These are phyloP conservation scores for Barnettozyma populi DNA, from an alignment of 805 yeast species.

Conservation along the genomic window DNA sequence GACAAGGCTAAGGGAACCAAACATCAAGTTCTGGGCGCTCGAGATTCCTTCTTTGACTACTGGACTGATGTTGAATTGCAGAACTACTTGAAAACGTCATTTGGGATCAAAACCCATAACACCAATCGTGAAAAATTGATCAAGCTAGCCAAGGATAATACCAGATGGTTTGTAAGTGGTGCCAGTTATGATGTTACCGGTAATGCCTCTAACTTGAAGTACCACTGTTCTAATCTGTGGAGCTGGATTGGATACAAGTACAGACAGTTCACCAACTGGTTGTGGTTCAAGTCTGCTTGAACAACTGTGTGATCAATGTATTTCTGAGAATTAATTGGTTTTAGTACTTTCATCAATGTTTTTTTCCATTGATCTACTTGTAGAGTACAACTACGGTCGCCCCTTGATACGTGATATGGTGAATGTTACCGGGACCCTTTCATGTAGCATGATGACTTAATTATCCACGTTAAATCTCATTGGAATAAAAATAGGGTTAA, in stretches of 20 bases:
- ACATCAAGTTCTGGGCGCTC: conserved; percentile 8
- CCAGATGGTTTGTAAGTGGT: conserved; percentile 33
- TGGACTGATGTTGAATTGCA: conserved; percentile 41
- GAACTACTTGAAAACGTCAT: conserved; percentile 34
- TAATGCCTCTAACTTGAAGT: conserved; percentile 7
- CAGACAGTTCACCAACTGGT: conserved; percentile 1
- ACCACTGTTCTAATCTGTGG: conserved; percentile 5
- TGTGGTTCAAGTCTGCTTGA: not conserved
- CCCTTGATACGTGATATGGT: no score
- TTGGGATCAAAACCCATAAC: conserved; percentile 33
- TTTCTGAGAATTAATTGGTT: not conserved
- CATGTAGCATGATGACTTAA: no score
- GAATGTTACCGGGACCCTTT: no score
- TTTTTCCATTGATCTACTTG: not conserved
- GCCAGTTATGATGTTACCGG: conserved; percentile 10
- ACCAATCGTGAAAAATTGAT: conserved; percentile 31
- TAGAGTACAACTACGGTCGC: no score
- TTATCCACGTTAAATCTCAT: no score
- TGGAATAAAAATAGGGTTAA: no score
- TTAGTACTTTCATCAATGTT: not conserved
- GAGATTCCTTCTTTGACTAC: conserved; percentile 28
- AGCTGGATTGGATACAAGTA: conserved; percentile 6
- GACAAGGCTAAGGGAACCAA: conserved; percentile 8
- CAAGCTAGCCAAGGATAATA: conserved; percentile 35
- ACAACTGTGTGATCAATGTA: not conserved